Conservation (phyloP, 2,329 filamentous ascomycete species). For the Tolypocladium tundrense region DNA sequence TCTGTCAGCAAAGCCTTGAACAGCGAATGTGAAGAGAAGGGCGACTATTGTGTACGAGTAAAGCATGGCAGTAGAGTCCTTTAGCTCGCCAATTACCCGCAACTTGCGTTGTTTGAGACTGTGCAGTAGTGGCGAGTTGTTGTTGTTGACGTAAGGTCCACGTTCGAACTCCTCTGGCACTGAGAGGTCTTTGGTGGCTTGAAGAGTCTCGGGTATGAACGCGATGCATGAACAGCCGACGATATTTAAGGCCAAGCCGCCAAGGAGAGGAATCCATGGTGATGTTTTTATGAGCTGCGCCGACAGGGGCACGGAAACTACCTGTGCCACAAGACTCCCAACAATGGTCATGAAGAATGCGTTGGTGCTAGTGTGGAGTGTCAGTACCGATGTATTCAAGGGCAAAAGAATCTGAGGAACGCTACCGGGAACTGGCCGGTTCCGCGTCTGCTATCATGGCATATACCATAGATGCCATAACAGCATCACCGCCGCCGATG, state of each 20-base stretch:
- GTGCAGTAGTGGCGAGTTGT: too few species aligned
- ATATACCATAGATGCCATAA: slow-evolving; percentile 5
- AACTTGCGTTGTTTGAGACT: too few species aligned
- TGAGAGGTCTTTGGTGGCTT: neutral
- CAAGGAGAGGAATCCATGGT: neutral
- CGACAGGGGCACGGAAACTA: neutral
- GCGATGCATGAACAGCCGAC: neutral
- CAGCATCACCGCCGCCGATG: slow-evolving; percentile 4
- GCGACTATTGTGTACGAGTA: neutral
- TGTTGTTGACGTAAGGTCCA: too few species aligned
- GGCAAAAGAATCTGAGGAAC: neutral
- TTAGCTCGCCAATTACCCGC: too few species aligned
- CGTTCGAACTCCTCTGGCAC: neutral
- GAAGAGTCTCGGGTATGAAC: neutral
- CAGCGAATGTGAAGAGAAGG: slow-evolving; percentile 3
- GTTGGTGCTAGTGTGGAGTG: neutral
- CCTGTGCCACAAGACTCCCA: neutral
- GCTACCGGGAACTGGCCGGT: slow-evolving; percentile 2
- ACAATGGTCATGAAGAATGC: slow-evolving; percentile 2
- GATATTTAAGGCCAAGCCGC: neutral
- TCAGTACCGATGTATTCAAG: neutral
- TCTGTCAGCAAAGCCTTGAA: neutral
- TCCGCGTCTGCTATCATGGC: slow-evolving; percentile 5
- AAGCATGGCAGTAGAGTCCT: neutral
- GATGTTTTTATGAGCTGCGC: slow-evolving; percentile 2